Percentiles rank a stretch among this genome's conserved stretches.
Conservation (phyloP, 331 rosid genomes). For the Phaseolus coccineus region DNA sequence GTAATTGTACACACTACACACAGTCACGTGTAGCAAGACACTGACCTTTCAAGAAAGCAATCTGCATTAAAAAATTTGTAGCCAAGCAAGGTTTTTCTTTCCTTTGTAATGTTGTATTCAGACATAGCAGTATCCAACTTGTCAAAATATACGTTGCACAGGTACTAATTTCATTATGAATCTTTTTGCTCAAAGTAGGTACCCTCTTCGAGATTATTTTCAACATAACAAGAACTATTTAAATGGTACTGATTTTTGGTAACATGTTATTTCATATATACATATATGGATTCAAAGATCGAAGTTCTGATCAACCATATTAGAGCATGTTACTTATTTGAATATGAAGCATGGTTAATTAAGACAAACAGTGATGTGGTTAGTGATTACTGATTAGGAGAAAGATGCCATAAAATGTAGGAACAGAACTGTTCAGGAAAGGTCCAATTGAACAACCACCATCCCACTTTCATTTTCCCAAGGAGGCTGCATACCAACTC, state of each 20-base stretch:
- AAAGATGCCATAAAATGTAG: constrained; percentile 2
- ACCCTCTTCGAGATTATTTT: not conserved
- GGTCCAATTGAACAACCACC: constrained; percentile 65
- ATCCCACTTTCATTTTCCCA: constrained; percentile 62
- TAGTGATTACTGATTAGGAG: constrained; percentile 17
- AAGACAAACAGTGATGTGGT: not conserved
- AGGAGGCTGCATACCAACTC: constrained; percentile 71
- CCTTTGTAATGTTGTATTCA: not conserved
- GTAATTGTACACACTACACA: constrained; percentile 17
- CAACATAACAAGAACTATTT: no score
- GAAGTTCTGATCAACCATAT: not conserved
- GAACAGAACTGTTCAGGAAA: constrained; percentile 18
- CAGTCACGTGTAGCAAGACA: constrained; percentile 35
- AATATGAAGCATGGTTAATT: not conserved
- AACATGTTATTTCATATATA: not conserved
- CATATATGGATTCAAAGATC: not conserved
- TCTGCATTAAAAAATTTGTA: not conserved
- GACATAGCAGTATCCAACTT: not conserved
- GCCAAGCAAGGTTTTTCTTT: not conserved
- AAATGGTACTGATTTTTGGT: no score
- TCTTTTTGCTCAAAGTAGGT: not conserved
- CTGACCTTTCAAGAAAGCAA: constrained; percentile 10
- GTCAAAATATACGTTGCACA: not conserved
- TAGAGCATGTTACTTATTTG: not conserved
- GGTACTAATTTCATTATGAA: not conserved